These are phyloP conservation scores for Rhipidocladum racemiflorum DNA, from an alignment of 176 grass and related monocot species.

Conservation along the genomic window DNA sequence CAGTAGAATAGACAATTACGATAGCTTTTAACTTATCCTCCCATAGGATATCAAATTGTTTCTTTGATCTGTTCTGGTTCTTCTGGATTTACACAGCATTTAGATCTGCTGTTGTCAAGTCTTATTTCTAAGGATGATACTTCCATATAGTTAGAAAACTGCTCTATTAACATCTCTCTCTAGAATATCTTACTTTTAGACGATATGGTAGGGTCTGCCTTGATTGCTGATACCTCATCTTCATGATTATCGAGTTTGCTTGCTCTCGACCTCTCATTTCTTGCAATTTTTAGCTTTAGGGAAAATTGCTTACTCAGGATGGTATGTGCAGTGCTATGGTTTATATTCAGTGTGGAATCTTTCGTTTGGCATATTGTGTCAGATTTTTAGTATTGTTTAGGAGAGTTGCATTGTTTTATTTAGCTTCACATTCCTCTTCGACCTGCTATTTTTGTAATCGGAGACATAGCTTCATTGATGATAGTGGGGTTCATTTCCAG, in stretches of 20 bases:
- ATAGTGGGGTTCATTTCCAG: slow-evolving; percentile 51
- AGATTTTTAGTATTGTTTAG: background rate
- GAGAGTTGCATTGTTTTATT: background rate
- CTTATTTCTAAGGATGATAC: background rate
- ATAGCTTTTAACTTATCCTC: background rate
- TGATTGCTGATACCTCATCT: background rate
- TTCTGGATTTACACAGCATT: background rate
- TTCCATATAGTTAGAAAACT: background rate
- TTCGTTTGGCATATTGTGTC: too few relatives aligned
- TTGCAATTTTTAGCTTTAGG: too few relatives aligned
- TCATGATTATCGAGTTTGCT: background rate
- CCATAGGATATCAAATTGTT: background rate
- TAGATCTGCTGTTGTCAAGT: background rate
- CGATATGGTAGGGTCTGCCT: background rate
- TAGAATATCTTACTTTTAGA: background rate
- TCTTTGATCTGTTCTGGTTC: background rate
- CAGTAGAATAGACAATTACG: too few relatives aligned
- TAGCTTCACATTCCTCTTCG: background rate
- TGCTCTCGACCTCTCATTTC: too few relatives aligned
- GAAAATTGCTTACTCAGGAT: too few relatives aligned
- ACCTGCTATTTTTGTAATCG: background rate
- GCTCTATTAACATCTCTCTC: background rate
- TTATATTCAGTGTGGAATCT: too few relatives aligned
- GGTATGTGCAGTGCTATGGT: too few relatives aligned
- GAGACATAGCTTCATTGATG: slow-evolving; percentile 74